These are phyloP conservation scores for Talaromyces piceae DNA, from an alignment of 2,329 filamentous ascomycete genomes.

Conservation along the genomic window DNA sequence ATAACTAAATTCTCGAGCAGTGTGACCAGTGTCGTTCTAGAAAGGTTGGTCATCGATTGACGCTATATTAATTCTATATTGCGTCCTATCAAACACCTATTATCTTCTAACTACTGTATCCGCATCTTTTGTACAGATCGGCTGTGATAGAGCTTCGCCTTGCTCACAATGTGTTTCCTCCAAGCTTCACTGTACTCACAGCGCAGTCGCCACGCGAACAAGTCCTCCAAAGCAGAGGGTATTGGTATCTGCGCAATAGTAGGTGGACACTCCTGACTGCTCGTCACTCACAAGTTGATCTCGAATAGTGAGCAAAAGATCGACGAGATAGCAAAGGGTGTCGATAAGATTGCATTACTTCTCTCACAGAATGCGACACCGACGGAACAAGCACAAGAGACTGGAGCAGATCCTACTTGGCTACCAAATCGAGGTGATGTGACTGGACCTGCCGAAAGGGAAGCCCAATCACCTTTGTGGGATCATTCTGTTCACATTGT, in stretches of 20 bases:
- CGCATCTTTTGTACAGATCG: not conserved
- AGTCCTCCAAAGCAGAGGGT: constrained; percentile 2
- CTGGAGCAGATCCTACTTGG: not conserved
- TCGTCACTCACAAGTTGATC: not conserved
- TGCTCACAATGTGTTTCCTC: not conserved
- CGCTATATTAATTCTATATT: too few relatives aligned
- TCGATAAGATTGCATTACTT: constrained; percentile 1
- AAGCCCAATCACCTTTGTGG: not conserved
- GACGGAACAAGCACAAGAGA: not conserved
- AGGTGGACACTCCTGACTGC: not conserved
- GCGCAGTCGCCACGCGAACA: not conserved
- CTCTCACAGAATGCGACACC: not conserved
- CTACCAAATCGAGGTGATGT: not conserved
- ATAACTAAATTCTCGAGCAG: not conserved
- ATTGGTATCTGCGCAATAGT: constrained; percentile 2
- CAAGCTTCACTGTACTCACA: constrained; percentile 1
- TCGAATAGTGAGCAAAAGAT: constrained; percentile 5
- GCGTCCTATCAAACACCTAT: not conserved
- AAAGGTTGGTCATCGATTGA: constrained; percentile 3
- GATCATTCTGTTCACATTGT: constrained; percentile 1
- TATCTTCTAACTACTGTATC: not conserved
- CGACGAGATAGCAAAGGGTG: constrained; percentile 3
- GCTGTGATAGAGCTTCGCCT: constrained; percentile 6
- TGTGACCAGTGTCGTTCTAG: constrained; percentile 6
- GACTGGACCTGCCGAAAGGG: too few relatives aligned